phyloP scores from a whole-genome alignment of 2,329 filamentous ascomycete species.

The Aspergillus aculeatinus region DNA sequence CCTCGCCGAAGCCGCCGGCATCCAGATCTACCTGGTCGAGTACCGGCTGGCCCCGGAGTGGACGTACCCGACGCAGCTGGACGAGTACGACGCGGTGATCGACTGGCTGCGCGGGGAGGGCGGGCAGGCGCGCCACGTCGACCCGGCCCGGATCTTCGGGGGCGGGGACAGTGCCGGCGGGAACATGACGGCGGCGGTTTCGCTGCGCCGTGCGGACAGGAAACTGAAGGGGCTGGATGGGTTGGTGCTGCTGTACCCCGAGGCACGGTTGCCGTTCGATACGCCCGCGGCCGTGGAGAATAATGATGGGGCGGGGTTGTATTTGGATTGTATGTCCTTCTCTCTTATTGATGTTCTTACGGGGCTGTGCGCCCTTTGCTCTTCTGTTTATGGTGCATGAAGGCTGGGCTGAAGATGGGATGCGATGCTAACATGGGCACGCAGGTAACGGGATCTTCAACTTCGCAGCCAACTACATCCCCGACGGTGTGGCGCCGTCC shows the following conservation, averaged over 20 bases:
- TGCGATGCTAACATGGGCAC: too few relatives aligned
- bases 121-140: conserved; percentile 27
- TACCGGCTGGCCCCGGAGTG: conserved; percentile 38
- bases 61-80: conserved; percentile 33
- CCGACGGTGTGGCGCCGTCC: conserved; percentile 21
- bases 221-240: conserved; percentile 29
- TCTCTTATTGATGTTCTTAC: too few relatives aligned
- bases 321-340: conserved; percentile 27
- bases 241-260: conserved; percentile 38
- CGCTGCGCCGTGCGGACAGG: conserved; percentile 21
- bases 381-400: too few relatives aligned
- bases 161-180: conserved; percentile 39
- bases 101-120: conserved; percentile 19
- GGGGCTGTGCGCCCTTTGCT: too few relatives aligned
- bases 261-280: conserved; percentile 34
- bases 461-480: conserved; percentile 36
- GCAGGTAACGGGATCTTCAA: conserved; percentile 34
- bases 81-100: conserved; percentile 35
- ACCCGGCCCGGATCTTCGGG: conserved; percentile 28
- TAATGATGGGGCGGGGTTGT: conserved; percentile 28
- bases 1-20: conserved; percentile 28
- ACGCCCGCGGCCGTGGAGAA: conserved; percentile 35
- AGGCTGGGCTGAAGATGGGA: too few relatives aligned
- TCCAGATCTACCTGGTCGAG: conserved; percentile 34
- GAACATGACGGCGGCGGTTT: conserved; percentile 37